Conservation (phyloP, 2,329 filamentous ascomycete genomes). For the Xylogone sp. region DNA sequence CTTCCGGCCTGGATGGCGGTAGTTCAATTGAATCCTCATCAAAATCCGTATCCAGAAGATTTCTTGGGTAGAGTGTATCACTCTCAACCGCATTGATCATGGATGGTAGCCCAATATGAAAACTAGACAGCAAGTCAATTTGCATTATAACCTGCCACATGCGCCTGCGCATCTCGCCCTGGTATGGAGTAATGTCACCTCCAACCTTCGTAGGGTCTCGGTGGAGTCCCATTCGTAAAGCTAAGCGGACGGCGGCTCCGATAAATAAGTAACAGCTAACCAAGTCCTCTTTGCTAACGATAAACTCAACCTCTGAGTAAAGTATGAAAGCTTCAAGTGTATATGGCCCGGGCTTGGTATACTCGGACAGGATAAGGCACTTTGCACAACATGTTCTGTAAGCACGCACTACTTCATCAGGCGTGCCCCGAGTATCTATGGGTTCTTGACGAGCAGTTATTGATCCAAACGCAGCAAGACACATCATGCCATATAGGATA, state of each 20-base stretch:
- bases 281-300: slow-evolving; percentile 46
- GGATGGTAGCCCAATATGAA: slow-evolving; percentile 64
- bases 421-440: slow-evolving; percentile 39
- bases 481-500: slow-evolving; percentile 35
- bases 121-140: slow-evolving; percentile 61
- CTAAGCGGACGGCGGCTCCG: slow-evolving; percentile 46
- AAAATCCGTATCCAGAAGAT: slow-evolving; percentile 64
- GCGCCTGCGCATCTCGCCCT: slow-evolving; percentile 70
- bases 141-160: slow-evolving; percentile 52
- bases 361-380: slow-evolving; percentile 47
- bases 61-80: slow-evolving; percentile 58
- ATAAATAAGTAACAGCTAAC: slow-evolving; percentile 52
- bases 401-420: slow-evolving; percentile 42
- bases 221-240: slow-evolving; percentile 57
- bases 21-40: slow-evolving; percentile 49
- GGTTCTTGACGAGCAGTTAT: slow-evolving; percentile 37
- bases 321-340: slow-evolving; percentile 49
- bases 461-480: slow-evolving; percentile 28
- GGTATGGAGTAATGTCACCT: slow-evolving; percentile 58
- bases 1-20: slow-evolving; percentile 51
- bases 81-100: slow-evolving; percentile 62
- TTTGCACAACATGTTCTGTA: slow-evolving; percentile 49
- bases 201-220: slow-evolving; percentile 44
- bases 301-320: slow-evolving; percentile 50
- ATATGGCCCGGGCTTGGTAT: slow-evolving; percentile 42